phyloP scores from a whole-genome alignment of 2,329 filamentous ascomycete species.

The Chrysoporthe puriensis region DNA sequence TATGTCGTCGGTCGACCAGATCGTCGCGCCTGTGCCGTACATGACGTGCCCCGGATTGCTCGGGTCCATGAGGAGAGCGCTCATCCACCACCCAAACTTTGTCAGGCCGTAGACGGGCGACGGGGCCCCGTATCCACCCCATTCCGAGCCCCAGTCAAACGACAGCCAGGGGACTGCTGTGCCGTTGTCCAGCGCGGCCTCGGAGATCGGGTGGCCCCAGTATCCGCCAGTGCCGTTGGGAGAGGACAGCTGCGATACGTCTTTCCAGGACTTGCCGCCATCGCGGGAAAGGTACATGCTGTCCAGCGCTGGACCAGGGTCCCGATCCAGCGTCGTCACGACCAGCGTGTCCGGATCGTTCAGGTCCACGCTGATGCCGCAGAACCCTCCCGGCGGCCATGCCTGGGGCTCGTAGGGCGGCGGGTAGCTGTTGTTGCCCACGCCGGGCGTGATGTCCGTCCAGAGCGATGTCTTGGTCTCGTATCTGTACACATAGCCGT shows the following conservation, averaged over 20 bases:
- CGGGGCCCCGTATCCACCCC: slow-evolving; percentile 16
- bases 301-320: slow-evolving; percentile 19
- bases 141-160: slow-evolving; percentile 15
- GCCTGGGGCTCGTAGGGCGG: slow-evolving; percentile 13
- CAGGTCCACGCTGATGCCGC: slow-evolving; percentile 14
- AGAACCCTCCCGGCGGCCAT: slow-evolving; percentile 13
- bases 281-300: slow-evolving; percentile 19
- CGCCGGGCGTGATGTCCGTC: slow-evolving; percentile 17
- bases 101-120: slow-evolving; percentile 15
- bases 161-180: slow-evolving; percentile 18
- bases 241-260: slow-evolving; percentile 15
- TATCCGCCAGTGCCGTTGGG: slow-evolving; percentile 14
- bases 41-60: slow-evolving; percentile 1
- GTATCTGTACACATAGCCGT: slow-evolving; percentile 20
- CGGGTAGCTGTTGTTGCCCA: slow-evolving; percentile 19
- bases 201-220: slow-evolving; percentile 18
- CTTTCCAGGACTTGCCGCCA: slow-evolving; percentile 11
- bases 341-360: slow-evolving; percentile 13
- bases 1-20: slow-evolving; percentile 18
- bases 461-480: slow-evolving; percentile 8
- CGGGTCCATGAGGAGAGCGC: slow-evolving; percentile 16
- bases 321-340: slow-evolving; percentile 14
- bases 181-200: slow-evolving; percentile 16
- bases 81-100: slow-evolving; percentile 24
- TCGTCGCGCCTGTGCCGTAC: slow-evolving; percentile 19